phyloP scores from a whole-genome alignment of 306 rosid genomes.

The Malus fusca region DNA sequence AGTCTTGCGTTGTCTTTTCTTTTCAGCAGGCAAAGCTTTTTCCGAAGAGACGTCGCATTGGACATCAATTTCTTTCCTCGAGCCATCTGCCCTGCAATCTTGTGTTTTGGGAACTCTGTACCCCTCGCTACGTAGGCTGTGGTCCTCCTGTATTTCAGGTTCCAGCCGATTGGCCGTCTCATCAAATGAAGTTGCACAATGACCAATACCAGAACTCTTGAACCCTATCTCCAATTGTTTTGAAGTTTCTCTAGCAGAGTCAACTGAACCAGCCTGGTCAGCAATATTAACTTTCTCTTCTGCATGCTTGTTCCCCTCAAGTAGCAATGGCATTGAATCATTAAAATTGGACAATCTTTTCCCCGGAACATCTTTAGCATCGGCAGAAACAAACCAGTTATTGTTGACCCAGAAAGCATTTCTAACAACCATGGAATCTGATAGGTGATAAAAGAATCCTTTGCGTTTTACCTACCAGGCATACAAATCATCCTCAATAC shows the following conservation, averaged over 20 bases:
- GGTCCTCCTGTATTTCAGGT: background rate
- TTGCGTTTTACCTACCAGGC: slow-evolving; percentile 31
- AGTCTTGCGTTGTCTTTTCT: background rate
- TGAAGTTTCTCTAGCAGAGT: slow-evolving; percentile 4
- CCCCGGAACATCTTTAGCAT: slow-evolving; percentile 11
- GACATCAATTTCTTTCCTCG: background rate
- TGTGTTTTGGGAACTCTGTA: background rate
- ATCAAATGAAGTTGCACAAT: background rate
- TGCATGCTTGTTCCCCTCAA: background rate
- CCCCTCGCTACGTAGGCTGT: background rate
- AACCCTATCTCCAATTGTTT: slow-evolving; percentile 1
- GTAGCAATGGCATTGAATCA: background rate
- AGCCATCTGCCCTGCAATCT: background rate
- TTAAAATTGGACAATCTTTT: background rate
- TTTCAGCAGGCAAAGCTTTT: background rate
- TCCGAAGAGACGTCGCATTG: background rate
- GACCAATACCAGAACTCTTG: background rate
- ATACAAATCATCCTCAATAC: background rate
- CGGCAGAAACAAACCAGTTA: slow-evolving; percentile 34
- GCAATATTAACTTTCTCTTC: background rate
- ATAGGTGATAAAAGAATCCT: slow-evolving; percentile 30
- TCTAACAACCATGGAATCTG: slow-evolving; percentile 32
- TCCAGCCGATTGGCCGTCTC: background rate
- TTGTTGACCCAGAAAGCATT: slow-evolving; percentile 11
- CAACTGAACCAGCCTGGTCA: background rate